Conservation (phyloP, 441 rosid species). For the Populus tomentosa region DNA sequence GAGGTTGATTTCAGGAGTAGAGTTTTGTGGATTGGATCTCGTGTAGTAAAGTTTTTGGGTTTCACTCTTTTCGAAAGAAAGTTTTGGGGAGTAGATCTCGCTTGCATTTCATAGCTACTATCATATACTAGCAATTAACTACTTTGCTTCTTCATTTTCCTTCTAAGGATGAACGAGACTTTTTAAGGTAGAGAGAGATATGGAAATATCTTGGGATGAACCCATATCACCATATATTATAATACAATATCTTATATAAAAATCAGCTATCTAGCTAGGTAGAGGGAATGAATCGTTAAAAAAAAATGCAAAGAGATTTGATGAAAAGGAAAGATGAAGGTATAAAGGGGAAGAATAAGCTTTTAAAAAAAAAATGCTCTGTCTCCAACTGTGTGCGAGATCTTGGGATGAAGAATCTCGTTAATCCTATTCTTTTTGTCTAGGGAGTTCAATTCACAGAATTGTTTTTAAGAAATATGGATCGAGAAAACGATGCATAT, state of each 20-base stretch:
- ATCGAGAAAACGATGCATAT: conserved; percentile 5
- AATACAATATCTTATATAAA: neutral
- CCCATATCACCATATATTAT: conserved; percentile 4
- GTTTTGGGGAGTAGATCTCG: conserved; percentile 37
- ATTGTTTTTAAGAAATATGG: neutral
- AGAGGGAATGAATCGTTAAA: neutral
- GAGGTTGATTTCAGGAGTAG: conserved; percentile 3
- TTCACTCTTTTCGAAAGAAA: conserved; percentile 51
- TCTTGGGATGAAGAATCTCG: conserved; percentile 61
- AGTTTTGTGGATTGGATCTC: conserved; percentile 64
- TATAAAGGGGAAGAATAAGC: neutral
- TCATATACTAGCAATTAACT: neutral
- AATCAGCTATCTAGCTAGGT: neutral
- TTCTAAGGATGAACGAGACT: conserved; percentile 30
- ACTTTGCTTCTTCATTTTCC: neutral
- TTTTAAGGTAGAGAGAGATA: neutral
- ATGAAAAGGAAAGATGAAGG: conserved; percentile 19
- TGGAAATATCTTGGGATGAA: conserved; percentile 34
- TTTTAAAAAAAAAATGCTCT: conserved; percentile 23
- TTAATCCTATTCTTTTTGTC: conserved; percentile 55
- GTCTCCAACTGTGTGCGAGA: conserved; percentile 47
- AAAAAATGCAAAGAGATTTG: neutral
- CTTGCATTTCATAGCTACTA: conserved; percentile 35
- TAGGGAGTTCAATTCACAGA: conserved; percentile 33
- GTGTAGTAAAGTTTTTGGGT: conserved; percentile 43